Evolutionary conservation across 2,329 filamentous ascomycete genomes (phyloP).

Genomic region (Bimuria novae-zelandiae): DNA sequence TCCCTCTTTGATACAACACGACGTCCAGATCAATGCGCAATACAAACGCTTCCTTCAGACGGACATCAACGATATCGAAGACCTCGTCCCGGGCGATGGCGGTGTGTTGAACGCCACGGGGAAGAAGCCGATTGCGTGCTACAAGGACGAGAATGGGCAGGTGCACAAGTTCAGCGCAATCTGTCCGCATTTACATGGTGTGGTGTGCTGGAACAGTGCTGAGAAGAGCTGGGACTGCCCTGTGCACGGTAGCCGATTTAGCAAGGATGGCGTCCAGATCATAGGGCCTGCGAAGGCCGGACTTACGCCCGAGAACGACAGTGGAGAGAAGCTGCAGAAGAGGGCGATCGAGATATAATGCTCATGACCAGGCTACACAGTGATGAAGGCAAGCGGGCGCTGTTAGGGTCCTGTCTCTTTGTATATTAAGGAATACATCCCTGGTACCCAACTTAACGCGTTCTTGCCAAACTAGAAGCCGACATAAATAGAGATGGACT

Average conservation of each 20-base stretch:
- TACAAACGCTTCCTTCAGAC: conserved; percentile 60
- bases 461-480: too few species aligned
- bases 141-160: conserved; percentile 60
- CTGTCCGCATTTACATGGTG: conserved; percentile 61
- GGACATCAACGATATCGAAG: conserved; percentile 62
- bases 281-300: conserved; percentile 48
- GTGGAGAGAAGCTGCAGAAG: conserved; percentile 28
- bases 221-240: conserved; percentile 55
- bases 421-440: too few species aligned
- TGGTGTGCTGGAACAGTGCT: conserved; percentile 60
- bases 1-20: conserved; percentile 55
- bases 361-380: too few species aligned
- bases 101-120: conserved; percentile 58
- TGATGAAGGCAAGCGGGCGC: too few species aligned
- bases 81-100: conserved; percentile 55
- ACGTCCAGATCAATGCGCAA: conserved; percentile 60
- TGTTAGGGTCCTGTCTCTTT: too few species aligned
- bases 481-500: too few species aligned
- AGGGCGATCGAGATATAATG: conserved; percentile 13
- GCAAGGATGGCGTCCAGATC: conserved; percentile 49
- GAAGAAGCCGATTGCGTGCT: conserved; percentile 58
- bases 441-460: too few species aligned
- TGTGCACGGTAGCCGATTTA: conserved; percentile 51
- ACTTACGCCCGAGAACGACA: conserved; percentile 39
- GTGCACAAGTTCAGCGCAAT: conserved; percentile 58